These are phyloP conservation scores for Chaetothyriales sp. DNA, from an alignment of 2,329 filamentous ascomycete species.

Conservation along the genomic window DNA sequence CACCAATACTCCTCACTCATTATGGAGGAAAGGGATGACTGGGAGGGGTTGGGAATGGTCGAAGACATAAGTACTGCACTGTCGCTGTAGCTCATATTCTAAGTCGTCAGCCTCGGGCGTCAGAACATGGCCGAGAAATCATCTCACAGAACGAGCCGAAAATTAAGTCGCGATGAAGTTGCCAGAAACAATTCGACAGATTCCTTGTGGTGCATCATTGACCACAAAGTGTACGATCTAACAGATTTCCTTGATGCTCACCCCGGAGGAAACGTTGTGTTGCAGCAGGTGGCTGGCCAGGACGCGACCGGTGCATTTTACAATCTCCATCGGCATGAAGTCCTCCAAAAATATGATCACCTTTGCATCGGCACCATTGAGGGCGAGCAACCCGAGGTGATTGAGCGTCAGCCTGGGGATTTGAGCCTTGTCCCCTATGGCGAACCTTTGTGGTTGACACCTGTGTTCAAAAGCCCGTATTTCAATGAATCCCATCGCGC, in stretches of 20 bases:
- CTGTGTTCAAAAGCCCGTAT: constrained; percentile 59
- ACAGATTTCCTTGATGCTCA: constrained; percentile 45
- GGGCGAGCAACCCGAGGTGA: constrained; percentile 59
- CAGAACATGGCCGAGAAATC: constrained; percentile 6
- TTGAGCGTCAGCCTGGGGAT: constrained; percentile 54
- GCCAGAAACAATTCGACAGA: constrained; percentile 34
- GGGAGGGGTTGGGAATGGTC: too few species aligned
- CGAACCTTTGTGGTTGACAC: constrained; percentile 69
- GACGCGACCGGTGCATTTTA: constrained; percentile 40
- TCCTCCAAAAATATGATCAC: constrained; percentile 62
- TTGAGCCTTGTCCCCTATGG: constrained; percentile 67
- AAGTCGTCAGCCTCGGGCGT: neutral
- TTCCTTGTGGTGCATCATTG: constrained; percentile 42
- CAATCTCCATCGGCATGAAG: constrained; percentile 81
- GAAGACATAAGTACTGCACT: too few species aligned
- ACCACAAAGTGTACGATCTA: constrained; percentile 46
- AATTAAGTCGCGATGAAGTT: constrained; percentile 22
- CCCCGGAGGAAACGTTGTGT: constrained; percentile 32
- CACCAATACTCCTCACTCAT: neutral
- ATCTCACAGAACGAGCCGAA: constrained; percentile 6
- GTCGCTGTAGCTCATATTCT: neutral
- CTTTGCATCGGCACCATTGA: constrained; percentile 61
- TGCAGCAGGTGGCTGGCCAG: constrained; percentile 27
- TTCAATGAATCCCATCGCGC: constrained; percentile 49
- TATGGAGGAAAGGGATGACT: too few species aligned